Evolutionary conservation across 208 protist species (phyloP), one percentile per base, ranked within the genome.

Genomic region (Trypanosoma scelopori): DNA sequence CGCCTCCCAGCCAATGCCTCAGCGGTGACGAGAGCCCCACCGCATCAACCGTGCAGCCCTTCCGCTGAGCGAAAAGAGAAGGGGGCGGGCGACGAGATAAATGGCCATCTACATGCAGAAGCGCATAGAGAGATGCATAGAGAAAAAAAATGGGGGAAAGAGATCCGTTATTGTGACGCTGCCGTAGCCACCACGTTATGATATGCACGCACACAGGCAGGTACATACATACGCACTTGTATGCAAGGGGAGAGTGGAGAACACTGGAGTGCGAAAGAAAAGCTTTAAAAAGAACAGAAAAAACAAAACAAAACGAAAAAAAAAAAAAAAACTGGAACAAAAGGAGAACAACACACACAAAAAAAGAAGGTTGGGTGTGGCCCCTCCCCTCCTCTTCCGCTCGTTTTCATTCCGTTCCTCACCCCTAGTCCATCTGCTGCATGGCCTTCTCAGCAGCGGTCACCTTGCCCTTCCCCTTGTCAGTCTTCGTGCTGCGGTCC

Each of bases 401-500:
- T 23, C 45, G n/a, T n/a, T n/a, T n/a, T n/a, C n/a, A n/a, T n/a
- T n/a, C n/a, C n/a, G n/a, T n/a, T n/a, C 45, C 45, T 23, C 45
- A 6, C 12, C 45, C 6, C 69, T 96, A 97, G 77, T 97, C 89
- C 88, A 95, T 97, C 81, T 94, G 85, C 83, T 93, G 89, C 91
- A 97, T 97, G 60, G 90, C 87, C 78, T 90, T 93, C 59, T 97
- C 89, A 43, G 91, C 87, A 59, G 87, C 87, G 70, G 84, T 91
- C 64, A 90, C 85, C 85, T 94, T 97, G 45, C 68, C 68, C 92
- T 97, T 97, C 57, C 76, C 84, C 85, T 98, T 98, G 74, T 93
- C 88, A 56, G 70, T 78, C 79, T 89, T 93, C 50, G 79, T 81
- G 74, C 77, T 86, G 81, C 86, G 81, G 86, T 91, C 90, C 50